A percentile compares a stretch with the other conserved stretches of the same genome.
Conservation (phyloP, 2,329 filamentous ascomycete genomes). For the Dactylonectria estremocensis region DNA sequence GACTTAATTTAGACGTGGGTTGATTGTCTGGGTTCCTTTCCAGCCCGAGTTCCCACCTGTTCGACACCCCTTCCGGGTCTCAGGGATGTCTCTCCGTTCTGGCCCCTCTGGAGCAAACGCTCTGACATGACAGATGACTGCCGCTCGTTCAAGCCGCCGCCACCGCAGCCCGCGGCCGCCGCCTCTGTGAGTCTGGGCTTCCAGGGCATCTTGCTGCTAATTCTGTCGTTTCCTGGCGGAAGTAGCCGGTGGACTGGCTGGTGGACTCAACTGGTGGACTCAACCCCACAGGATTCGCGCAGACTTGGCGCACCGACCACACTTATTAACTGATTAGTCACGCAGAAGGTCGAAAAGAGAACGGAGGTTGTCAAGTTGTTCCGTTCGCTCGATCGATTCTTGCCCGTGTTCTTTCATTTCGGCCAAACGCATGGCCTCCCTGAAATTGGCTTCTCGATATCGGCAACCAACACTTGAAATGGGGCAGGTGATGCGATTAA, state of each 20-base stretch:
- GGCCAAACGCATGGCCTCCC: not conserved
- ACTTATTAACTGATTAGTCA: not conserved
- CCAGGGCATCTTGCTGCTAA: no score
- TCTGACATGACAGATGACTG: not conserved
- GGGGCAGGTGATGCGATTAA: not conserved
- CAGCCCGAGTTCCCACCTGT: not conserved
- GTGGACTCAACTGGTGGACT: not conserved
- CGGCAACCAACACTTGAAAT: slow-evolving; percentile 3
- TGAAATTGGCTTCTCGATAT: not conserved
- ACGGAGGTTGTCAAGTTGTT: no score
- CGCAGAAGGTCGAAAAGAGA: no score
- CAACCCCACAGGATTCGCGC: slow-evolving; percentile 7
- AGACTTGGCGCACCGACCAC: slow-evolving; percentile 28
- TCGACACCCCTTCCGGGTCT: slow-evolving; percentile 7
- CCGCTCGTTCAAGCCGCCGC: not conserved
- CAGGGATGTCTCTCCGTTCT: slow-evolving; percentile 3
- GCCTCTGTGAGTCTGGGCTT: not conserved
- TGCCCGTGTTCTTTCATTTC: not conserved
- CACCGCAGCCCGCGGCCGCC: not conserved
- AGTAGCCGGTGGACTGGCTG: no score
- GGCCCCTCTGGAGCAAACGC: not conserved
- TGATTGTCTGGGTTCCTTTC: not conserved
- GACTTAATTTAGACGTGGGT: slow-evolving; percentile 2
- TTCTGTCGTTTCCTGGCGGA: no score
- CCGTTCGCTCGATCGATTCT: not conserved